phyloP scores from a whole-genome alignment of 2,329 filamentous ascomycete genomes.

The Cyanodermella asteris region DNA sequence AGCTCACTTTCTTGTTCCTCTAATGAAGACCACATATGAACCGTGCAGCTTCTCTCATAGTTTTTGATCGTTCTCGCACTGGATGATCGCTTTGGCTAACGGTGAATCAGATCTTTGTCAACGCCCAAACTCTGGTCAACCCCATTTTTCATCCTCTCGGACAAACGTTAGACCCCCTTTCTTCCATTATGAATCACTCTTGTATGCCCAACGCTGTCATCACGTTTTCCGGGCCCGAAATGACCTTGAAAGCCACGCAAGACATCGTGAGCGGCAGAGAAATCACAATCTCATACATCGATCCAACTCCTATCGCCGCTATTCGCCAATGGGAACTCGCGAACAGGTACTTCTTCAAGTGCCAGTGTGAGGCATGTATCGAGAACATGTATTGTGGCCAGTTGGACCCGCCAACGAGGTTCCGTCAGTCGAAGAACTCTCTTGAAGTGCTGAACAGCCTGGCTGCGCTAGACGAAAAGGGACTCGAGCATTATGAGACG shows the following conservation, averaged over 20 bases:
- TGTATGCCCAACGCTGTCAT: slow-evolving; percentile 38
- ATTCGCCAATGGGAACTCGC: slow-evolving; percentile 30
- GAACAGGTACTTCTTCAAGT: slow-evolving; percentile 36
- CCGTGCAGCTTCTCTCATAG: not conserved
- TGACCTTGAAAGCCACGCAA: slow-evolving; percentile 29
- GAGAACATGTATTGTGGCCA: slow-evolving; percentile 9
- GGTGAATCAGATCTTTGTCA: slow-evolving; percentile 29
- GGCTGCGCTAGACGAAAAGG: not conserved
- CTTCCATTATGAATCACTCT: slow-evolving; percentile 37
- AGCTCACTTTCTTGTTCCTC: not conserved
- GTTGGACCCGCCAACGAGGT: slow-evolving; percentile 2
- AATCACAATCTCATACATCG: slow-evolving; percentile 40
- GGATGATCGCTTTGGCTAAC: not conserved
- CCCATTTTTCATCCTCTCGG: slow-evolving; percentile 35
- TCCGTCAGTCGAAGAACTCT: not conserved
- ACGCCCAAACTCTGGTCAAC: slow-evolving; percentile 35
- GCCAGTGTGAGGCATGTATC: slow-evolving; percentile 30
- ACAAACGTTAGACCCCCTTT: slow-evolving; percentile 32
- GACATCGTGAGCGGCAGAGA: slow-evolving; percentile 33
- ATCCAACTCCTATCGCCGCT: slow-evolving; percentile 28
- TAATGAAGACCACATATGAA: not conserved
- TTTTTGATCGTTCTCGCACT: not conserved
- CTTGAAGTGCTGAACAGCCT: not conserved
- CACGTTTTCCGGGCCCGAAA: slow-evolving; percentile 30
- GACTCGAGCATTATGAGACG: slow-evolving; percentile 2